Evolutionary conservation across 2,329 filamentous ascomycete species (phyloP).

Genomic region (Penicillium freii): DNA sequence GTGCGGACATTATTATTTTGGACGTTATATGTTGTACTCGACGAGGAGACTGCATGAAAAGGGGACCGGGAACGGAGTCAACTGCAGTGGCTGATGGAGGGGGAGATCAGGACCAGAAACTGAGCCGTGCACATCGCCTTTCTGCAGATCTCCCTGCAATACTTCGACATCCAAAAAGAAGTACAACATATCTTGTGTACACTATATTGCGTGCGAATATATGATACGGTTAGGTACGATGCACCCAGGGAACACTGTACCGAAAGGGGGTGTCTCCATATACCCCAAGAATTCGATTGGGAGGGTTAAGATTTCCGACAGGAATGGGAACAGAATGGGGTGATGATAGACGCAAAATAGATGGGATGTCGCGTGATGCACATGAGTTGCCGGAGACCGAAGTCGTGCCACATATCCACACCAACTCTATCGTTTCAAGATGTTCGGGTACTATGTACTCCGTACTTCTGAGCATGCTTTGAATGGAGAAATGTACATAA

Average conservation of each 20-base stretch:
- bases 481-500: background rate
- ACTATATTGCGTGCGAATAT: background rate
- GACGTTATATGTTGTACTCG: background rate
- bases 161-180: background rate
- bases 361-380: slow-evolving; percentile 8
- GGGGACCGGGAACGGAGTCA: background rate
- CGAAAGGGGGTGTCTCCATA: background rate
- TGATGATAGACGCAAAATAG: background rate
- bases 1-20: background rate
- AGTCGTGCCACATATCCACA: slow-evolving; percentile 11
- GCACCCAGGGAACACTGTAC: background rate
- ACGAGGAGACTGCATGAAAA: slow-evolving; percentile 8
- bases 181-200: background rate
- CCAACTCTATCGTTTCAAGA: slow-evolving; percentile 5
- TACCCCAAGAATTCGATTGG: background rate
- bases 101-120: slow-evolving; percentile 13
- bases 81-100: slow-evolving; percentile 15
- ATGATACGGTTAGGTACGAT: slow-evolving; percentile 9
- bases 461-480: slow-evolving; percentile 10
- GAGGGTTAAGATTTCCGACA: background rate
- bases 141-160: slow-evolving; percentile 6
- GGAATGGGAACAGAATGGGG: background rate
- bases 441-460: slow-evolving; percentile 2
- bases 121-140: slow-evolving; percentile 18
- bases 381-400: slow-evolving; percentile 9